Percentiles rank a stretch among this genome's conserved stretches.
These are phyloP conservation scores for Myxozyma melibiosi DNA, from an alignment of 805 yeast genomes.

Conservation along the genomic window DNA sequence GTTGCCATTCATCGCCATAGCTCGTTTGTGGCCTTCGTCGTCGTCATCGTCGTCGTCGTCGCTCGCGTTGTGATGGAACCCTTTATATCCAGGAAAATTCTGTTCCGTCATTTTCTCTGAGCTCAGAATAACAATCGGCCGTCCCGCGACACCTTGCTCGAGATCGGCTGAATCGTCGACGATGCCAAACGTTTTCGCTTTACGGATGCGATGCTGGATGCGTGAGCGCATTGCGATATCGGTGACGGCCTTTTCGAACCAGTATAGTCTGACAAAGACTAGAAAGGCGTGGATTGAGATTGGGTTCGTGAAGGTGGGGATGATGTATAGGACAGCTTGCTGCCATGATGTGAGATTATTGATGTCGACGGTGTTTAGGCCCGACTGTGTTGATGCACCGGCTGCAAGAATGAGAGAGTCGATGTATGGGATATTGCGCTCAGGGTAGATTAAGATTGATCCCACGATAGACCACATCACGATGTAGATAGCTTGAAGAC, in stretches of 20 bases:
- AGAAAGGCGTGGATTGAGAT: conserved; percentile 81
- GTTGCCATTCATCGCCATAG: too few relatives aligned
- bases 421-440: conserved; percentile 63
- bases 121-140: conserved; percentile 17
- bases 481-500: conserved; percentile 62
- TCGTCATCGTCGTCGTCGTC: conserved; percentile 10
- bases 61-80: not conserved
- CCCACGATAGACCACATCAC: conserved; percentile 59
- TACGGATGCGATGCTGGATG: conserved; percentile 75
- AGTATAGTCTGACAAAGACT: conserved; percentile 75
- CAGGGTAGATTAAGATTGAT: conserved; percentile 78
- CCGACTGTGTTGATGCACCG: conserved; percentile 88
- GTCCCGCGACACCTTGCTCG: conserved; percentile 26
- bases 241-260: conserved; percentile 88
- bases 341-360: conserved; percentile 72
- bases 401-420: conserved; percentile 77
- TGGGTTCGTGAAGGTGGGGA: conserved; percentile 75
- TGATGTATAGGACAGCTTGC: conserved; percentile 69
- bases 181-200: conserved; percentile 66
- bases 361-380: conserved; percentile 76
- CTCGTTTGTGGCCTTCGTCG: too few relatives aligned
- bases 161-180: conserved; percentile 6
- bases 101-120: conserved; percentile 24
- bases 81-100: conserved; percentile 20
- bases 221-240: conserved; percentile 78